Base-by-base conservation (phyloP, 345 rosid species). In the Hevea brasiliensis region DNA sequence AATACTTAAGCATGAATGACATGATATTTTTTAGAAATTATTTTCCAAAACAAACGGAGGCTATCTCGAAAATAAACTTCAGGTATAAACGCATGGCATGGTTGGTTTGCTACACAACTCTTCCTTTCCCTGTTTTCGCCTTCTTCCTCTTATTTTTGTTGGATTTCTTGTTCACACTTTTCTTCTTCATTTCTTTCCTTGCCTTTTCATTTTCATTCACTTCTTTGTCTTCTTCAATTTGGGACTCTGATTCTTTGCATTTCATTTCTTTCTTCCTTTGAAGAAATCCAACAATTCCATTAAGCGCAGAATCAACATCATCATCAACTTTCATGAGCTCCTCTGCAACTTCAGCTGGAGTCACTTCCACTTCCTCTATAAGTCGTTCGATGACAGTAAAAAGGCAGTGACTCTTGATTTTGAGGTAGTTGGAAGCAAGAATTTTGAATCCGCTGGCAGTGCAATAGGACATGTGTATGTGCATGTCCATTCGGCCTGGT, bases 401-500 rank as follows among this genome's bases (percentile, higher is more conserved):
- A 57, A 67, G 72, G 18, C 35, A 3, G 42, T 55, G 71, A 45
- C 8, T 15, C 23, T 66, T 24, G 8, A 58, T 23, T 53, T 58
- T 2, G 24, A 66, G 59, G 40, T 74, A 67, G 56, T 58, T 74
- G 11, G 77, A 66, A 32, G 71, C 72, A 32, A 74, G 57, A 32
- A 48, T 59, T 48, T 45, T 66, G 50, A 74, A 74, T 17, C 73
- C 73, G 17, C 24, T 14, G 10, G 60, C 17, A 8, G 53, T 75
- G 78, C 78, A 75, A 37, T 75, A 75, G 18, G 73, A 67, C 73
- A 40, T 51, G 68, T 61, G 72, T 10, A 68, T 61, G 66, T 74
- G 67, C 77, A 59, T 74, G 60, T 74, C 77, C 77, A 48, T 59
- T 1, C 77, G 45, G 15, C 72, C 77, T n/a, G 77, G 72, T 35